Base-by-base conservation (phyloP, 495 filamentous ascomycete species). In the Thozetella sp. region DNA sequence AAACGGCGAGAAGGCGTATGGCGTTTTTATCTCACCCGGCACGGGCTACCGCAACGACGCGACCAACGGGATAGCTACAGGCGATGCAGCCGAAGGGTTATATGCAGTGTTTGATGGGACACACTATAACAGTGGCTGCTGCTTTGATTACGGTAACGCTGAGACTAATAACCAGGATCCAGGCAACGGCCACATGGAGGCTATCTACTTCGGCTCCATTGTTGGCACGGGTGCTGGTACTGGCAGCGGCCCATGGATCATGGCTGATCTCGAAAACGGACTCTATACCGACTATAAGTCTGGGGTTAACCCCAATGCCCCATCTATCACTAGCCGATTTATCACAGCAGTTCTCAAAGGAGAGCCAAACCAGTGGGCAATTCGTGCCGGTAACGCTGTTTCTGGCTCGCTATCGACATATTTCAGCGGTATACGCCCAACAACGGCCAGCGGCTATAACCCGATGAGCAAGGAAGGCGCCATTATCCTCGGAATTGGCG, bases 261-360 rank as follows among this genome's bases (percentile, higher is more conserved):
- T 86, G 83, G 84, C 80, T 27, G 84, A 87, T 77, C 73, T 87
- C 1, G 83, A 87, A 72, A 85, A 86, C 58, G 77, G 77, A n/a
- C 66, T 86, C 34, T 86, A 85, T 76, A 84, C 83, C 20, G 82
- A 82, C 20, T 4, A 11, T 1, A 78, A 63, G 63, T 19, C 72
- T 22, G 57, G 48, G 2, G 54, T 72, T 37, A 87, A 85, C 61
- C 20, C 71, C 2, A 56, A 24, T 13, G 78, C 85, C 58, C 78
- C 80, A 25, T 76, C 82, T 0, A 67, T 83, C 54, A 70, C 72
- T 22, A 76, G 66, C 59, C 79, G 84, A 0, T 87, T 87, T 62
- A 51, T 84, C 59, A 85, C 76, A 25, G 68, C 83, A 0, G 60
- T 69, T 17, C 55, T 86, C 55, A 86, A 86, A 61, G 83, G 83